Base-by-base conservation (phyloP, 306 rosid species). In the Fragaria vesca region DNA sequence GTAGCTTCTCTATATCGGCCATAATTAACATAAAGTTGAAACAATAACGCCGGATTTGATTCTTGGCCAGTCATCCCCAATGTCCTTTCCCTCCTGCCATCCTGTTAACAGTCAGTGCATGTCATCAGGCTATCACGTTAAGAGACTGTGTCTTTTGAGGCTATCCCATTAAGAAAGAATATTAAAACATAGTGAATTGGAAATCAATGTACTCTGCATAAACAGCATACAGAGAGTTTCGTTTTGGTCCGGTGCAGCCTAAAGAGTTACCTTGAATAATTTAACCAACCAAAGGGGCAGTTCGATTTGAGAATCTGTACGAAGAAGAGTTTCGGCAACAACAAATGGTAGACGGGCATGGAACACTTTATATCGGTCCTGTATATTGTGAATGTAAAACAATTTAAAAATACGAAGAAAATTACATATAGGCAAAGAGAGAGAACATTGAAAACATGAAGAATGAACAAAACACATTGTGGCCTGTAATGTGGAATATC, bases 261-360 rank as follows among this genome's bases (percentile, higher is more conserved):
- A 71, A 77, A 80, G 68, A 78, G 84, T 86, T 88, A 93, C 98
- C 98, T 91, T 95, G 82, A 95, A 95, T 83, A 93, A 80, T 21
- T 86, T 93, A 83, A 95, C 91, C 46, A 95, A 87, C 98, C 98
- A 95, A 72, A 90, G 90, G 74, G 97, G 98, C 90, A 95, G 79
- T 80, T 92, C 97, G 34, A 95, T 90, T 79, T 87, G 91, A 80
- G 96, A 84, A 88, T 91, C 97, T 7, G 88, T 70, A 4, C 85
- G 91, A 61, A 95, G 96, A 86, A 95, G 97, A 69, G 97, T 87
- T 85, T 91, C 97, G 3, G 97, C 99, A 83, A 89, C 96, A 86
- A 89, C 46, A 62, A 90, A 71, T 0, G 98, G 97, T 72, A 95
- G 82, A 79, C 97, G 84, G 61, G 89, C 96, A 78, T 92, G 94